A percentile compares a stretch with the other conserved stretches of the same genome.
These are phyloP conservation scores for Neonectria coccinea DNA, from an alignment of 2,329 filamentous ascomycete genomes.

Conservation along the genomic window DNA sequence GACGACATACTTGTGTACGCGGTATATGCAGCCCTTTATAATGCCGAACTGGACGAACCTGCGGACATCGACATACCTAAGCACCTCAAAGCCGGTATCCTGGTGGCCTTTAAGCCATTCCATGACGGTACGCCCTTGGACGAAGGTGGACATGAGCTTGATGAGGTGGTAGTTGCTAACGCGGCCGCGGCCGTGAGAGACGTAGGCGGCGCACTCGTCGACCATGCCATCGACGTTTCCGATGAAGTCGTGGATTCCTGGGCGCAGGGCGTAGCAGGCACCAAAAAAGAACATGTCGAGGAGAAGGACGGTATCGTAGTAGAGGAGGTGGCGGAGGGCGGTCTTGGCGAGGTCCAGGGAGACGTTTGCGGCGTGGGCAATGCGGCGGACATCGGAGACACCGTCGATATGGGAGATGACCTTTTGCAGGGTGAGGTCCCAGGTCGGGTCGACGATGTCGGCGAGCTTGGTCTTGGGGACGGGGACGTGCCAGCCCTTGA, in stretches of 20 bases:
- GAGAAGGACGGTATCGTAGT: slow-evolving; percentile 90
- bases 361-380: slow-evolving; percentile 86
- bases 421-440: slow-evolving; percentile 81
- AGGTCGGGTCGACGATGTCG: slow-evolving; percentile 73
- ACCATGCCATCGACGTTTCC: slow-evolving; percentile 79
- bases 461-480: slow-evolving; percentile 76
- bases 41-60: slow-evolving; percentile 95
- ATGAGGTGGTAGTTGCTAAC: slow-evolving; percentile 75
- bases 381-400: slow-evolving; percentile 87
- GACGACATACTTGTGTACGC: slow-evolving; percentile 91
- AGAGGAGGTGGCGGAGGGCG: slow-evolving; percentile 88
- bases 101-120: slow-evolving; percentile 87
- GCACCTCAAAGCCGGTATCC: slow-evolving; percentile 71
- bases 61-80: slow-evolving; percentile 85
- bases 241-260: slow-evolving; percentile 83
- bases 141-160: slow-evolving; percentile 86
- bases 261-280: slow-evolving; percentile 86
- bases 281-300: slow-evolving; percentile 96
- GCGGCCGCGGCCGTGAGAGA: slow-evolving; percentile 64
- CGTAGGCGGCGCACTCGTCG: slow-evolving; percentile 89
- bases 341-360: slow-evolving; percentile 88
- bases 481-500: slow-evolving; percentile 92
- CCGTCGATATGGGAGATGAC: slow-evolving; percentile 91
- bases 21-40: slow-evolving; percentile 93
- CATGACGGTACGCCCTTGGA: slow-evolving; percentile 84